phyloP scores from a whole-genome alignment of 2,329 filamentous ascomycete species.

The Blastomyces parvus region DNA sequence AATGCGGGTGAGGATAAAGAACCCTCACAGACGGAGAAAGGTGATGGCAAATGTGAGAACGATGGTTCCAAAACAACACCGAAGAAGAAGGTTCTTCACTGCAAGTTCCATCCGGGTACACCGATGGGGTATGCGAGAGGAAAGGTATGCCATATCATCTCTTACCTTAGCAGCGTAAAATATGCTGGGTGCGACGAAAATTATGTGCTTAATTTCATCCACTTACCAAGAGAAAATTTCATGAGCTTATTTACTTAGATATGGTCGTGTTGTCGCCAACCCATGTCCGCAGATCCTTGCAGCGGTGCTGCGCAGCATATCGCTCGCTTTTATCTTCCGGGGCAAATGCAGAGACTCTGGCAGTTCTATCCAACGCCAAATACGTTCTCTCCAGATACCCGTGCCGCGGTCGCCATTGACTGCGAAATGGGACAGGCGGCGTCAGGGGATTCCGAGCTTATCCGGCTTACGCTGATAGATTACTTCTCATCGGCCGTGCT shows the following conservation, averaged over 20 bases:
- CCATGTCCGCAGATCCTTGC: not conserved
- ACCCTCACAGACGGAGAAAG: not conserved
- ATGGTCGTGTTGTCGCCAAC: not conserved
- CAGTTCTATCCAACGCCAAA: not conserved
- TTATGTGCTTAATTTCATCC: not conserved
- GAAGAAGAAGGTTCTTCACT: not conserved
- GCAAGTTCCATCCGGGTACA: not conserved
- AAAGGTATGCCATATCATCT: not conserved
- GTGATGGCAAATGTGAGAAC: not conserved
- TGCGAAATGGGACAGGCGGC: constrained; percentile 46
- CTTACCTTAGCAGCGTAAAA: not conserved
- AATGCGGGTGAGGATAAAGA: too few relatives aligned
- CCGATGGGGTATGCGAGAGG: not conserved
- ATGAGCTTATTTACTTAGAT: not conserved
- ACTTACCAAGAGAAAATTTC: not conserved
- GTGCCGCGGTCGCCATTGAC: constrained; percentile 38
- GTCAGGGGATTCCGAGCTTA: constrained; percentile 41
- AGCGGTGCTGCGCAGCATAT: not conserved
- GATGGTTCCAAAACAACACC: not conserved
- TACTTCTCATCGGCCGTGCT: constrained; percentile 42
- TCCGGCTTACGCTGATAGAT: constrained; percentile 44
- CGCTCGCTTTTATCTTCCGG: not conserved
- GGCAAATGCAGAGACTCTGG: not conserved
- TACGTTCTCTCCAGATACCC: not conserved
- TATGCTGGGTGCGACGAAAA: not conserved